These are phyloP conservation scores for Fusarium cicatricum DNA, from an alignment of 2,329 filamentous ascomycete genomes.

Conservation along the genomic window DNA sequence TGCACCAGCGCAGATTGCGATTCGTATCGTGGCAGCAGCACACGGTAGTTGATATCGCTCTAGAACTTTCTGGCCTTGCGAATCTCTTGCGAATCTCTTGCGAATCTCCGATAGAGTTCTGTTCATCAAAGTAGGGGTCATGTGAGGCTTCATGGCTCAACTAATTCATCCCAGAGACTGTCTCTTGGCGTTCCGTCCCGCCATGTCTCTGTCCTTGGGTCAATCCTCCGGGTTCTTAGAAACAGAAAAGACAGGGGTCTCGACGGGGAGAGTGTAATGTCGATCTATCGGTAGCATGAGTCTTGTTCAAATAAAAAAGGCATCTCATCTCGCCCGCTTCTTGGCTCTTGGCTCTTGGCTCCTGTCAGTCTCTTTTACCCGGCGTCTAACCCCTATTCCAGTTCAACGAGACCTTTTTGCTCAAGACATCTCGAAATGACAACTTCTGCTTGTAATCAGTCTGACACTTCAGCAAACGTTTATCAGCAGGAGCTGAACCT, in stretches of 20 bases:
- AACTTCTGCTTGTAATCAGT: too few species aligned
- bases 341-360: conserved; percentile 23
- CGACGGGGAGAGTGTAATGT: conserved; percentile 27
- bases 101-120: background rate
- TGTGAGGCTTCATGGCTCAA: background rate
- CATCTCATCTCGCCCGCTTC: conserved; percentile 14
- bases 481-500: background rate
- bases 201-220: conserved; percentile 1
- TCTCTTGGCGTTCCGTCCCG: background rate
- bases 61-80: conserved; percentile 10
- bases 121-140: background rate
- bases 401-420: conserved; percentile 18
- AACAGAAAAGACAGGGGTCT: background rate
- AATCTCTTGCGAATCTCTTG: background rate
- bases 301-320: conserved; percentile 31
- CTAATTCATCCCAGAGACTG: background rate
- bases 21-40: conserved; percentile 28
- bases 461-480: background rate
- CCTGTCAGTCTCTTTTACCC: too few species aligned
- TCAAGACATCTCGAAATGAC: conserved; percentile 3
- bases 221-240: background rate
- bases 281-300: conserved; percentile 32
- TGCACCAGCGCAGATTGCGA: conserved; percentile 20
- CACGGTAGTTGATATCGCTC: conserved; percentile 5
- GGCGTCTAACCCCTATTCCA: conserved; percentile 17